These are phyloP conservation scores for Spencermartinsiella ligniputridi DNA, from an alignment of 1,139 yeast species.

Conservation along the genomic window DNA sequence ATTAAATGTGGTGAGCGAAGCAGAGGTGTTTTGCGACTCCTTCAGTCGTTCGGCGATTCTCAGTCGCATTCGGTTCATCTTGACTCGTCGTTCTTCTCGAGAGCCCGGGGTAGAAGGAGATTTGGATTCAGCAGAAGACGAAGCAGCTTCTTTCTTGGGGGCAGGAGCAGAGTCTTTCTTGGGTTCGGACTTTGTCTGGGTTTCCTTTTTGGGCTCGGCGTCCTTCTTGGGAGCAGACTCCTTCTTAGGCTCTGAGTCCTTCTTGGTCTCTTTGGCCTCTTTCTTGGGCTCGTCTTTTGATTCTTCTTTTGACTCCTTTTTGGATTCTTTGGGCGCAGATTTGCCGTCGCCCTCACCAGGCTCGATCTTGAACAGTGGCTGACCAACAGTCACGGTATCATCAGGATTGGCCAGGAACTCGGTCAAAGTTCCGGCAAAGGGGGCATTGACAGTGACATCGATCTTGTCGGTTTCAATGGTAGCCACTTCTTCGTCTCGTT, in stretches of 20 bases:
- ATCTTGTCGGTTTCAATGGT: conserved; percentile 98
- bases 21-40: conserved; percentile 99
- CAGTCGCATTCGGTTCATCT: conserved; percentile 99
- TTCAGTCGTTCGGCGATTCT: conserved; percentile 99
- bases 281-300: conserved; percentile 33
- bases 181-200: conserved; percentile 21
- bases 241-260: conserved; percentile 27
- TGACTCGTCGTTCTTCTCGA: conserved; percentile 86
- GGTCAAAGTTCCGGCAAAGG: conserved; percentile 83
- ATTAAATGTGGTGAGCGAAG: conserved; percentile 95
- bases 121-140: conserved; percentile 11
- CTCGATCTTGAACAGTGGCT: conserved; percentile 83
- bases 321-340: conserved; percentile 31
- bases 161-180: conserved; percentile 30
- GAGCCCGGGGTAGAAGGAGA: conserved; percentile 49
- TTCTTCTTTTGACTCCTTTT: conserved; percentile 17
- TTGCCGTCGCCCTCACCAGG: conserved; percentile 68
- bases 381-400: conserved; percentile 95
- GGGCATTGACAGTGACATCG: conserved; percentile 95
- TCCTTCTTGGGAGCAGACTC: conserved; percentile 31
- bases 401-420: conserved; percentile 82
- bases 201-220: conserved; percentile 23
- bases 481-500: conserved; percentile 86
- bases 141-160: conserved; percentile 32
- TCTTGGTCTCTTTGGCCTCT: conserved; percentile 21